phyloP scores from a whole-genome alignment of 805 yeast genomes.

The Pichia insulana region DNA sequence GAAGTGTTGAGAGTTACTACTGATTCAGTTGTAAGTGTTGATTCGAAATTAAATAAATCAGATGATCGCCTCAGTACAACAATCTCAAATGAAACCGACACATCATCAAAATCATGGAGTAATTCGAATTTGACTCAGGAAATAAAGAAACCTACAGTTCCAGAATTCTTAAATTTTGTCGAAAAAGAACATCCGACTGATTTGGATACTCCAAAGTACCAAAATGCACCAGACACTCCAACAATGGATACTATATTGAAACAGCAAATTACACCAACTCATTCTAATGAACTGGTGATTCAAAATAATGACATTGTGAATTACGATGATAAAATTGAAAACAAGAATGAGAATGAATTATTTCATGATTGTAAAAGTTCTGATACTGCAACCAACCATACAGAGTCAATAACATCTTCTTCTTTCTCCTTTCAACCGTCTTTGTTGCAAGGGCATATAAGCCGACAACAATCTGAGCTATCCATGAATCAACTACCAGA shows the following conservation, averaged over 20 bases:
- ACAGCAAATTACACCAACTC: neutral
- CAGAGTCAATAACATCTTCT: neutral
- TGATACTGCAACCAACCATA: neutral
- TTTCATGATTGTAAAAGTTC: neutral
- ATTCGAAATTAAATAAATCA: constrained; percentile 6
- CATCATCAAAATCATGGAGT: neutral
- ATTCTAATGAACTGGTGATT: too few relatives aligned
- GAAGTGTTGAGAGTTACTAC: constrained; percentile 28
- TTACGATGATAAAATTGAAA: too few relatives aligned
- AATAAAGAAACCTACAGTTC: neutral
- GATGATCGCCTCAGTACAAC: constrained; percentile 14
- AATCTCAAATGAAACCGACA: constrained; percentile 6
- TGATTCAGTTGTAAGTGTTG: constrained; percentile 9
- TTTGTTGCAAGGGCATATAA: constrained; percentile 4
- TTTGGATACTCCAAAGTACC: neutral
- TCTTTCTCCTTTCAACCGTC: constrained; percentile 9
- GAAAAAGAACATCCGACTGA: neutral
- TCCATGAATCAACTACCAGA: neutral
- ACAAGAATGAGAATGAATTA: neutral
- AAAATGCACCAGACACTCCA: constrained; percentile 3
- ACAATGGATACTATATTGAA: neutral
- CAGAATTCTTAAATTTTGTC: too few relatives aligned
- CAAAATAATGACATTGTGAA: too few relatives aligned
- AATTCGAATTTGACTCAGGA: constrained; percentile 1
- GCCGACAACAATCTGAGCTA: neutral